Base-by-base conservation (phyloP, 2,329 filamentous ascomycete species). In the Neopestalotiopsis rosae region DNA sequence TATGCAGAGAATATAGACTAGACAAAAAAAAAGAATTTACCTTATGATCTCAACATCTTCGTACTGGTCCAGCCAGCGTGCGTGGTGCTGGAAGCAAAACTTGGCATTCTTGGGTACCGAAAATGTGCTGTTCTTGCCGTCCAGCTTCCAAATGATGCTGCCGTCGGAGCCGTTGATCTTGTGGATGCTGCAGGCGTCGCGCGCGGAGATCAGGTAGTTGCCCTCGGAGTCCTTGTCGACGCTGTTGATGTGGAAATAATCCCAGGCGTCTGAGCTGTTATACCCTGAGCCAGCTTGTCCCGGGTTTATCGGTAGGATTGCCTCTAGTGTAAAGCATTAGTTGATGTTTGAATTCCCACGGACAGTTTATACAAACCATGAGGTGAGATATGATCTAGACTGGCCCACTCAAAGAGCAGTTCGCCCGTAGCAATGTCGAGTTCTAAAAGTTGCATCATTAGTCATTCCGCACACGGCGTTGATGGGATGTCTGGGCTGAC, bases 401-500 rank as follows among this genome's bases (percentile, higher is more conserved):
- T 86, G 38, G 82, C 82, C 88, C 88, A 90, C 72, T 90, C 87
- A 71, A 90, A 90, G 12, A 89, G 70, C 3, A 90, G 76, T 56
- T 84, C 79, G 2, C 87, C 87, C 2, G 85, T 89, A 30, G 85
- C 80, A 57, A 88, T 85, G 68, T 89, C 83, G 14, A 86, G 79
- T 72, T 80, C 77, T 79, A 64, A 13, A n/a, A 5, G 12, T 2
- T 3, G 13, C 34, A 66, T 70, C 12, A 56, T n/a, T 24, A 34
- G 10, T n/a, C 28, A 10, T 34, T 45, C 24, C 24, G 32, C 40
- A 28, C 7, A 7, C 24, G 32, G 32, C 45, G 6, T 10, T 17
- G 14, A 3, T 28, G 1, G 34, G 69, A 77, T 74, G 3, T 75
- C 7, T 4, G 74, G 69, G 67, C 75, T 5, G 72, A 86, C 85